Conservation (phyloP, 768 basidiomycete species). For the Suillus placidus region DNA sequence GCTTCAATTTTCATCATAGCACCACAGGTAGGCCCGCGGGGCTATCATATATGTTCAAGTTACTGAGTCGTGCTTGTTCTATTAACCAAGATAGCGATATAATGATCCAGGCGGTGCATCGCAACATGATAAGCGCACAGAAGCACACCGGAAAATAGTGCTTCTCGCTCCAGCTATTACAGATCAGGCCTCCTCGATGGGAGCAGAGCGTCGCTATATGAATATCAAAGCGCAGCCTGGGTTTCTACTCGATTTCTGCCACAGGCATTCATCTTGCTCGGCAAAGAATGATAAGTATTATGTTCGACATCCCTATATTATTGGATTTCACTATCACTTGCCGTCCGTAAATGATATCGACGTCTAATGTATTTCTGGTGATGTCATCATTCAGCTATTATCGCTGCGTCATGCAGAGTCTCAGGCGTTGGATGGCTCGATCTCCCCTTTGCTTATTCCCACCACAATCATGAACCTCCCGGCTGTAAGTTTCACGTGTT, state of each 20-base stretch:
- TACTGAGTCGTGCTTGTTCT: conserved; percentile 64
- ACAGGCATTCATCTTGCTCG: neutral
- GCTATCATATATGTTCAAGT: conserved; percentile 41
- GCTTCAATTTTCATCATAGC: conserved; percentile 80
- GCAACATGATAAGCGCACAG: conserved; percentile 76
- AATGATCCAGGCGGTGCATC: conserved; percentile 66
- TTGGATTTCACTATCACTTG: neutral
- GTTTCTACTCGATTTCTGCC: neutral
- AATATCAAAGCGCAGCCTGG: conserved; percentile 20
- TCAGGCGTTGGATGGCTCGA: neutral
- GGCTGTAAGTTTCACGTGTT: neutral
- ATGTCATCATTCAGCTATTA: neutral
- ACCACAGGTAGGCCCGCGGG: conserved; percentile 51
- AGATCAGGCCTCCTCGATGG: conserved; percentile 74
- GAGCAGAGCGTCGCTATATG: conserved; percentile 67
- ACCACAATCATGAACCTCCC: neutral
- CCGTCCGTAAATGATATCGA: neutral
- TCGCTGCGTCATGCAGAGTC: neutral
- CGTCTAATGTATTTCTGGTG: neutral
- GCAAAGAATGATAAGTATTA: neutral
- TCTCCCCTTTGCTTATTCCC: neutral
- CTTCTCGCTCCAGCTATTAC: conserved; percentile 78
- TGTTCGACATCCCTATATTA: neutral
- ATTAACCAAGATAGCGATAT: conserved; percentile 70
- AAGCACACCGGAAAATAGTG: conserved; percentile 64